Conservation (phyloP, 2,329 filamentous ascomycete species). For the Chaetomium sp. region DNA sequence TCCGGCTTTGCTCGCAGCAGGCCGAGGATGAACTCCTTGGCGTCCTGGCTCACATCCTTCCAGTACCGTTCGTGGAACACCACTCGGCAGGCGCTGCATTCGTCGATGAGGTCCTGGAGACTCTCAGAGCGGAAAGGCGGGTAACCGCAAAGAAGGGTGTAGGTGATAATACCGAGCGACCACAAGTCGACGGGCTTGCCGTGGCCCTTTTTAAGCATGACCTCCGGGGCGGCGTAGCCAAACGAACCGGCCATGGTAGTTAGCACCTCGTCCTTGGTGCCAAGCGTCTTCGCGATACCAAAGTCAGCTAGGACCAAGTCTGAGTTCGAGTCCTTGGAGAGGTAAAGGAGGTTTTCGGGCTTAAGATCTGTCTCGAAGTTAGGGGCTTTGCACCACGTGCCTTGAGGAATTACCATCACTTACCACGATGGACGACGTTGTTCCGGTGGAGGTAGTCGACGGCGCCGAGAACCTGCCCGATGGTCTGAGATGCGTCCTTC, state of each 20-base stretch:
- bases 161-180: slow-evolving; percentile 98
- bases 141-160: slow-evolving; percentile 95
- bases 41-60: slow-evolving; percentile 93
- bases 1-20: slow-evolving; percentile 74
- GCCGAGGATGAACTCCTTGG: slow-evolving; percentile 84
- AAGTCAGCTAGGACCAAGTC: slow-evolving; percentile 93
- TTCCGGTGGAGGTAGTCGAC: slow-evolving; percentile 92
- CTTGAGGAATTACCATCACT: slow-evolving; percentile 11
- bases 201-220: slow-evolving; percentile 96
- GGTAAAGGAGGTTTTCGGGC: slow-evolving; percentile 93
- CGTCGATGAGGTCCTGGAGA: slow-evolving; percentile 85
- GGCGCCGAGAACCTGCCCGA: slow-evolving; percentile 85
- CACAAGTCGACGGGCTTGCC: slow-evolving; percentile 99
- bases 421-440: slow-evolving; percentile 93
- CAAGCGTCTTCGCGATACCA: slow-evolving; percentile 96
- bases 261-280: slow-evolving; percentile 81
- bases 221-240: slow-evolving; percentile 93
- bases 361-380: slow-evolving; percentile 66
- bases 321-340: slow-evolving; percentile 69
- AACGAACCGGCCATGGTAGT: slow-evolving; percentile 99
- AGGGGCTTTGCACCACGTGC: not conserved
- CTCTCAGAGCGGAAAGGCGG: slow-evolving; percentile 96
- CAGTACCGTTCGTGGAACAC: slow-evolving; percentile 98
- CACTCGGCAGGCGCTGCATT: slow-evolving; percentile 77
- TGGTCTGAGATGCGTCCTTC: slow-evolving; percentile 93